These are phyloP conservation scores for Myxozyma nipponensis DNA, from an alignment of 805 yeast genomes.

Conservation along the genomic window DNA sequence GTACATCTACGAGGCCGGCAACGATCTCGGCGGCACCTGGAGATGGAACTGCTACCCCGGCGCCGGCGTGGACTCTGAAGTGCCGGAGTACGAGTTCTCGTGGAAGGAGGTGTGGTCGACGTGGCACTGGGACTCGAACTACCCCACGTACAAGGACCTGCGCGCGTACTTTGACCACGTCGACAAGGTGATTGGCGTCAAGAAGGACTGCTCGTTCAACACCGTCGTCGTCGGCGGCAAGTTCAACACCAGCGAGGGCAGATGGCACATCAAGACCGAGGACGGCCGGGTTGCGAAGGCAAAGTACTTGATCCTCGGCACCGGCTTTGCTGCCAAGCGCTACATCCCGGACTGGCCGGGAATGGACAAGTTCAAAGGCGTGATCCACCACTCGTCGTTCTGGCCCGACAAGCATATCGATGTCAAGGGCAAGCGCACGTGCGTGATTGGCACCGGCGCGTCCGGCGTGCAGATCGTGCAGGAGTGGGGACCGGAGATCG, in stretches of 20 bases:
- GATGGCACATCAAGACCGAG: conserved; percentile 30
- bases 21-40: conserved; percentile 33
- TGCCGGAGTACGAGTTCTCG: conserved; percentile 34
- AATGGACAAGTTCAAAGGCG: conserved; percentile 31
- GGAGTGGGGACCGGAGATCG: conserved; percentile 28
- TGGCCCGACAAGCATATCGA: conserved; percentile 33
- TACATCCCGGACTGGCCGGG: conserved; percentile 32
- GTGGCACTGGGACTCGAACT: conserved; percentile 34
- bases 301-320: conserved; percentile 16
- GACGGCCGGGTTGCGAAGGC: conserved; percentile 23
- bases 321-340: conserved; percentile 32
- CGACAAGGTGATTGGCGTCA: conserved; percentile 31
- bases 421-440: conserved; percentile 28
- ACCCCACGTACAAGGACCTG: conserved; percentile 34
- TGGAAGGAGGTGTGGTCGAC: conserved; percentile 32
- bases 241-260: conserved; percentile 27
- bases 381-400: conserved; percentile 29
- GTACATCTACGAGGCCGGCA: conserved; percentile 25
- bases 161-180: conserved; percentile 33
- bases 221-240: conserved; percentile 28
- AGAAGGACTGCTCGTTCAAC: conserved; percentile 31
- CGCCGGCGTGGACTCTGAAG: conserved; percentile 35
- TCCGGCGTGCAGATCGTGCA: conserved; percentile 35
- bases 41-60: conserved; percentile 32
- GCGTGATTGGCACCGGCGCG: conserved; percentile 37